phyloP scores from a whole-genome alignment of 306 rosid species.

The Ceratonia siliqua region DNA sequence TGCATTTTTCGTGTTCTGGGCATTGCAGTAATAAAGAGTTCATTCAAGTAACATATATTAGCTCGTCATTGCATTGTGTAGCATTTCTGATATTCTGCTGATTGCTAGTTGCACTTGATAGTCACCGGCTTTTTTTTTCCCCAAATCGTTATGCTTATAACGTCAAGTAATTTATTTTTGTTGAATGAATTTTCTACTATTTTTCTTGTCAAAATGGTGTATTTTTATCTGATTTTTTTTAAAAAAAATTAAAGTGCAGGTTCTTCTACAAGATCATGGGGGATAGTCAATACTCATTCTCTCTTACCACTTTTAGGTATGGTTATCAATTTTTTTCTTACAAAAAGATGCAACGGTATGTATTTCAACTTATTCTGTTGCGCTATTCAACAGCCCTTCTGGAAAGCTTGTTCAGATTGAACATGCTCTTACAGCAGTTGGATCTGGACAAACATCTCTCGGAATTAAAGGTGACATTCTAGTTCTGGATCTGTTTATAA shows the following conservation, averaged over 20 bases:
- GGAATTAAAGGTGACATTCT: constrained; percentile 79
- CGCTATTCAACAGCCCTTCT: constrained; percentile 66
- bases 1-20: background rate
- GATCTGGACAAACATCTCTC: constrained; percentile 92
- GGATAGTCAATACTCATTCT: constrained; percentile 61
- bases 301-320: constrained; percentile 63
- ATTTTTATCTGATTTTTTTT: too few species aligned
- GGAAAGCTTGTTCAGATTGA: constrained; percentile 98
- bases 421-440: constrained; percentile 92
- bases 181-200: background rate
- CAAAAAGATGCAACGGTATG: background rate
- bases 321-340: background rate
- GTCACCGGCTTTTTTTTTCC: background rate
- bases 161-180: background rate
- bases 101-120: background rate
- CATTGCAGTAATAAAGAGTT: background rate
- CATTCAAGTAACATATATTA: background rate
- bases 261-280: constrained; percentile 43
- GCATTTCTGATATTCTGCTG: background rate
- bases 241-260: constrained; percentile 14
- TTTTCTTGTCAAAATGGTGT: too few species aligned
- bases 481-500: constrained; percentile 13
- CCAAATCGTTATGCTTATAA: background rate
- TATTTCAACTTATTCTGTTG: constrained; percentile 29
- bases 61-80: background rate